These are phyloP conservation scores for Tylopilus cervinicoccineus DNA, from an alignment of 768 basidiomycete genomes.

Conservation along the genomic window DNA sequence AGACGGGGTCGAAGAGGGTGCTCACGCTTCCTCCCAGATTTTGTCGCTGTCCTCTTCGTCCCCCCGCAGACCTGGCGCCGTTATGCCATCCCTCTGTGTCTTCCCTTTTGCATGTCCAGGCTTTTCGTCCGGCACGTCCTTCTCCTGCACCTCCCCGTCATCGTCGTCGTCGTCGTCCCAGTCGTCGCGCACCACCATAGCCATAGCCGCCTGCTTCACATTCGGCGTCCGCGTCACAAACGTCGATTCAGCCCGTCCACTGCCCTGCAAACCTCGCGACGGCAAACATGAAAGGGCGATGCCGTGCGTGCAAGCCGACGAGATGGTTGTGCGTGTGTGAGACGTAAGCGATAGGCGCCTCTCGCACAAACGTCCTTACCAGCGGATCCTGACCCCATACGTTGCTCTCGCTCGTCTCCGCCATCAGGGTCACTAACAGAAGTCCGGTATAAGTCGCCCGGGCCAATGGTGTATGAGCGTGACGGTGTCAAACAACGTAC, in stretches of 20 bases:
- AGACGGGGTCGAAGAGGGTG: not conserved
- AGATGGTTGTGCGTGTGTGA: not conserved
- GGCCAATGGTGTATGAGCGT: not conserved
- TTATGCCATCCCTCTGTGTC: not conserved
- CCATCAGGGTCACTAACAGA: constrained; percentile 9
- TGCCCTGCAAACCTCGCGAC: constrained; percentile 5
- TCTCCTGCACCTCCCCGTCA: not conserved
- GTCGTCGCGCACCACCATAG: constrained; percentile 39
- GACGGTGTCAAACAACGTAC: not conserved
- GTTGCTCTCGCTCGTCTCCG: constrained; percentile 8
- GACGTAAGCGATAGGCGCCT: constrained; percentile 15
- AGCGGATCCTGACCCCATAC: constrained; percentile 16
- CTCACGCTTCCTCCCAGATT: constrained; percentile 73
- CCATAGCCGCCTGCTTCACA: not conserved
- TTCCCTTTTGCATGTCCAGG: not conserved
- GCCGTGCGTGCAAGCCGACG: no score
- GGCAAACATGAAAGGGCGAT: not conserved
- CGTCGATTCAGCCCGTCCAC: constrained; percentile 1
- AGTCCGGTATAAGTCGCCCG: not conserved
- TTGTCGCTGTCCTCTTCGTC: constrained; percentile 35
- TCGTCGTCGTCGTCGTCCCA: constrained; percentile 58
- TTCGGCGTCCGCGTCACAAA: constrained; percentile 1
- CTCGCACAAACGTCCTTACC: constrained; percentile 8
- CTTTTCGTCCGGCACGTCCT: not conserved
- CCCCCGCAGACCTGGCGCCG: not conserved